Conservation (phyloP, 1,139 yeast species). For the Magnusiomyces magnusii region DNA sequence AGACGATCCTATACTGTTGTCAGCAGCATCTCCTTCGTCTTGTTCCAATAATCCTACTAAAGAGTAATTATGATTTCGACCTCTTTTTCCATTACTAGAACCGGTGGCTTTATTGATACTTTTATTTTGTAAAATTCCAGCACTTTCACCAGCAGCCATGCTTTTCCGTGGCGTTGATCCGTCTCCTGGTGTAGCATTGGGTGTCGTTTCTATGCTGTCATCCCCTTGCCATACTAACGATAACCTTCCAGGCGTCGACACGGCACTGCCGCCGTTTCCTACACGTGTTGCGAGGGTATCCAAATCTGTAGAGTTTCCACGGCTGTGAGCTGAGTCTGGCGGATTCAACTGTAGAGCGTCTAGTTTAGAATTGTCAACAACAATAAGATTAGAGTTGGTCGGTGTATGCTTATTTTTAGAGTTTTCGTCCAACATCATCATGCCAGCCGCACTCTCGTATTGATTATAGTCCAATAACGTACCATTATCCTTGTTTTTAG, state of each 20-base stretch:
- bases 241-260: neutral
- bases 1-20: neutral
- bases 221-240: neutral
- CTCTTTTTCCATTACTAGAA: neutral
- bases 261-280: neutral
- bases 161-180: neutral
- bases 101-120: neutral
- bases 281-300: neutral
- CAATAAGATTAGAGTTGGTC: neutral
- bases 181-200: neutral
- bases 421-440: neutral
- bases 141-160: neutral
- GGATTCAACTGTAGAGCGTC: neutral
- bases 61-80: constrained; percentile 13
- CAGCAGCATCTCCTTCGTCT: neutral
- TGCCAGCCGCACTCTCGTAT: neutral
- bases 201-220: neutral
- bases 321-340: neutral
- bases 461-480: neutral
- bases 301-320: neutral
- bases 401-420: neutral
- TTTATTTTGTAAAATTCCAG: neutral
- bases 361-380: neutral
- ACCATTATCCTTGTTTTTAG: too few relatives aligned
- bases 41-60: constrained; percentile 12